A percentile compares a stretch with the other conserved stretches of the same genome.
These are phyloP conservation scores for Gossypium davidsonii DNA, from an alignment of 441 rosid species.

Conservation along the genomic window DNA sequence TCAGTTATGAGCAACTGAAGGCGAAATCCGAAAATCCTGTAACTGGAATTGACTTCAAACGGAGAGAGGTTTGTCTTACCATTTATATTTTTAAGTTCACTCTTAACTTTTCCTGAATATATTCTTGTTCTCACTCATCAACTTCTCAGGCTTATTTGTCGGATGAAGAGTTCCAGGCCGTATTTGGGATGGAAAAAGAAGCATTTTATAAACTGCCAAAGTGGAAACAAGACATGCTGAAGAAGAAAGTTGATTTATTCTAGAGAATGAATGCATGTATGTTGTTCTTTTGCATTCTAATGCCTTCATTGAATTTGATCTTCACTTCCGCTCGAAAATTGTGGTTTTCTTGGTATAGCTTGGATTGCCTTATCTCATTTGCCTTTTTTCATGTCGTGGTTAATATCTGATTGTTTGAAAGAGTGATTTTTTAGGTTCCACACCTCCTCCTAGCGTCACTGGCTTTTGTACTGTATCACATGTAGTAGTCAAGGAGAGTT, in stretches of 20 bases:
- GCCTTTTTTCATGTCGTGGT: conserved; percentile 22
- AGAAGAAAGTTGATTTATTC: conserved; percentile 87
- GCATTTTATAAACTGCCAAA: conserved; percentile 64
- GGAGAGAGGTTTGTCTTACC: conserved; percentile 77
- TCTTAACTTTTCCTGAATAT: not conserved
- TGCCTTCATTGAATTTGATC: conserved; percentile 14
- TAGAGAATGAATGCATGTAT: conserved; percentile 29
- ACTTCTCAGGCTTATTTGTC: conserved; percentile 77
- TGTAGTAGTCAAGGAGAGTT: conserved; percentile 30
- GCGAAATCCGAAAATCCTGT: conserved; percentile 79
- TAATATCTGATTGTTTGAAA: conserved; percentile 34
- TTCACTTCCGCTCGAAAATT: conserved; percentile 14
- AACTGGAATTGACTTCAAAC: conserved; percentile 39
- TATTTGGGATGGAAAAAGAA: conserved; percentile 63
- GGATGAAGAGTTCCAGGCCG: conserved; percentile 68
- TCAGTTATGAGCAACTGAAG: conserved; percentile 82
- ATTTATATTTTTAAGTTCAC: conserved; percentile 1
- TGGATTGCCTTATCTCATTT: conserved; percentile 26
- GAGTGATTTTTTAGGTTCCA: conserved; percentile 34
- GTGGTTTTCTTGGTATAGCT: conserved; percentile 15
- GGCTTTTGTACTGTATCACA: conserved; percentile 33
- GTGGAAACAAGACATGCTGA: conserved; percentile 97
- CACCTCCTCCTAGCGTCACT: conserved; percentile 13
- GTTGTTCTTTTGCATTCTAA: conserved; percentile 14
- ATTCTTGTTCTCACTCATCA: not conserved